Conservation (phyloP, 495 filamentous ascomycete genomes). For the Aspergillus hancockii region DNA sequence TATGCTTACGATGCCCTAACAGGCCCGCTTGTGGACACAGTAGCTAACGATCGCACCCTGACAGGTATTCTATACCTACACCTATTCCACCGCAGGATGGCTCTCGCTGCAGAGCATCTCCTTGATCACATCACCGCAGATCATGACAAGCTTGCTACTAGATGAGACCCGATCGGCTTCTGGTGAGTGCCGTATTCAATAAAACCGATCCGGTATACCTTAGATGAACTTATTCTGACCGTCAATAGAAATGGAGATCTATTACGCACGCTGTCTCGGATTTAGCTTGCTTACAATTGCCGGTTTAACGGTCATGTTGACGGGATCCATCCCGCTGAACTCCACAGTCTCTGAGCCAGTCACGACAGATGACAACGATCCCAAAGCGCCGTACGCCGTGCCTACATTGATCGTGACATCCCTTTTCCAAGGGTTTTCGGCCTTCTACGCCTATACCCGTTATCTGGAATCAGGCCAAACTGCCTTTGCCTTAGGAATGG, state of each 20-base stretch:
- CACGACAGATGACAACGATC: conserved; percentile 47
- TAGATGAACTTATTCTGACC: background rate
- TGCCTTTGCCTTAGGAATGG: conserved; percentile 56
- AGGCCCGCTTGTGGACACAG: background rate
- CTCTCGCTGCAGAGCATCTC: conserved; percentile 65
- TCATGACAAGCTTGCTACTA: conserved; percentile 64
- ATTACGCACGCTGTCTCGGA: conserved; percentile 71
- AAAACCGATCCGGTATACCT: background rate
- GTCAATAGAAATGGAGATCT: conserved; percentile 62
- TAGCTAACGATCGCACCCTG: conserved; percentile 5
- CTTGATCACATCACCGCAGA: conserved; percentile 62
- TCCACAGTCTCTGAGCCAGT: conserved; percentile 44
- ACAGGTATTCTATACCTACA: conserved; percentile 67
- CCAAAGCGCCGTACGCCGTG: conserved; percentile 67
- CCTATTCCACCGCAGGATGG: conserved; percentile 66
- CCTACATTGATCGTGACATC: conserved; percentile 67
- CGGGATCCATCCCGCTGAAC: conserved; percentile 73
- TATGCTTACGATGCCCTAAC: conserved; percentile 4
- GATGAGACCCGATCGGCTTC: conserved; percentile 57
- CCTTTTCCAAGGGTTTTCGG: conserved; percentile 60
- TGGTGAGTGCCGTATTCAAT: conserved; percentile 37
- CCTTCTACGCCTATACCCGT: conserved; percentile 69
- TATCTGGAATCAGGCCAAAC: conserved; percentile 55
- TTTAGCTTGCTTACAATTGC: conserved; percentile 67
- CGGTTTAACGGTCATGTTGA: conserved; percentile 64